Percentiles rank a stretch among this genome's conserved stretches.
Conservation (phyloP, 805 yeast species). For the Candida qinlingensis region DNA sequence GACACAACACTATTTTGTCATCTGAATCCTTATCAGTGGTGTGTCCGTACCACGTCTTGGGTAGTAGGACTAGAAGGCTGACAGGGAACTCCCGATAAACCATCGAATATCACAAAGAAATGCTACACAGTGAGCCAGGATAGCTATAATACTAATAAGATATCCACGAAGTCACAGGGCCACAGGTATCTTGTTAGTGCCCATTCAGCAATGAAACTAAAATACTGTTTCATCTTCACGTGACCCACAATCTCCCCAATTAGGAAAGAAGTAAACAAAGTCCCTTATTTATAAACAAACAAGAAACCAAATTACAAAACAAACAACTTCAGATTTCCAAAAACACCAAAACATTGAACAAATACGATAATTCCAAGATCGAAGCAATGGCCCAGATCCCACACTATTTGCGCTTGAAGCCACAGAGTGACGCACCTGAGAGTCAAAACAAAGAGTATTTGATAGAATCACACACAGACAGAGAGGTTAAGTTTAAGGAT, state of each 20-base stretch:
- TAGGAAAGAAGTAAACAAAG: constrained; percentile 12
- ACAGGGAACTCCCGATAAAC: too few species aligned
- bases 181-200: too few species aligned
- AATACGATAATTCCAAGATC: neutral
- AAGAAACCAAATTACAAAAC: neutral
- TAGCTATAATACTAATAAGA: too few species aligned
- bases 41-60: too few species aligned
- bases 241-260: constrained; percentile 2
- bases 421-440: constrained; percentile 20
- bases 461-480: constrained; percentile 21
- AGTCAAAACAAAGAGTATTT: constrained; percentile 12
- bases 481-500: constrained; percentile 23
- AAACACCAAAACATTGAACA: constrained; percentile 2
- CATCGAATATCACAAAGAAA: too few species aligned
- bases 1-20: too few species aligned
- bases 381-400: constrained; percentile 24
- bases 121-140: too few species aligned
- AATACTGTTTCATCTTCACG: too few species aligned
- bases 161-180: too few species aligned
- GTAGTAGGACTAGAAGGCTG: too few species aligned
- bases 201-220: too few species aligned
- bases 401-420: constrained; percentile 35
- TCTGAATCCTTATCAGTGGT: too few species aligned
- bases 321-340: neutral
- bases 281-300: neutral